These are phyloP conservation scores for Phytophthora sojae DNA, from an alignment of 352 stramenopile genomes.

Conservation along the genomic window DNA sequence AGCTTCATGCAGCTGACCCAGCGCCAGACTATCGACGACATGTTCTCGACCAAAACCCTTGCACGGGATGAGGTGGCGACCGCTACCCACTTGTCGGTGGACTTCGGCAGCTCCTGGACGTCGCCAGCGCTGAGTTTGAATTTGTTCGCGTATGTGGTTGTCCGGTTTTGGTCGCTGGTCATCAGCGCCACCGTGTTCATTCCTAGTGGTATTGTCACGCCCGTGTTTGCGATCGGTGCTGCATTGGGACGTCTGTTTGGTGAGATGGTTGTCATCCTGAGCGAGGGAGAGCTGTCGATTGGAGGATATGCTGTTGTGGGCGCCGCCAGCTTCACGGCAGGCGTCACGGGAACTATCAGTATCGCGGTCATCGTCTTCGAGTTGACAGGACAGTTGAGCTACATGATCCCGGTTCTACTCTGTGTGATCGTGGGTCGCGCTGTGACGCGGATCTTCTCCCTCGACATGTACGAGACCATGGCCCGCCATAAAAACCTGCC, in stretches of 20 bases:
- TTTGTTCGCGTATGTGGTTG: slow-evolving; percentile 64
- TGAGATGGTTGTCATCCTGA: slow-evolving; percentile 75
- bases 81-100: slow-evolving; percentile 41
- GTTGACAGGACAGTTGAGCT: slow-evolving; percentile 90
- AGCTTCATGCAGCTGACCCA: slow-evolving; percentile 85
- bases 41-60: slow-evolving; percentile 81
- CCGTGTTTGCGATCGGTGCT: slow-evolving; percentile 91
- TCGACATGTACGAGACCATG: slow-evolving; percentile 89
- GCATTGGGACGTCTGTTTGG: slow-evolving; percentile 90
- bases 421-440: slow-evolving; percentile 78
- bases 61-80: slow-evolving; percentile 41
- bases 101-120: slow-evolving; percentile 63
- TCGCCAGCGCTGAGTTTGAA: slow-evolving; percentile 73
- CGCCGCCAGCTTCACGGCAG: slow-evolving; percentile 83
- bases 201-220: slow-evolving; percentile 91
- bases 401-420: slow-evolving; percentile 89
- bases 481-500: slow-evolving; percentile 81
- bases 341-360: slow-evolving; percentile 78
- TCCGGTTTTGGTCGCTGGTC: slow-evolving; percentile 84
- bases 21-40: slow-evolving; percentile 85
- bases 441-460: slow-evolving; percentile 73
- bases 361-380: slow-evolving; percentile 90
- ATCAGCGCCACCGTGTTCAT: slow-evolving; percentile 88
- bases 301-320: slow-evolving; percentile 85
- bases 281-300: slow-evolving; percentile 57